A percentile compares a stretch with the other conserved stretches of the same genome.
These are phyloP conservation scores for Fusarium nanum DNA, from an alignment of 2,329 filamentous ascomycete species.

Conservation along the genomic window DNA sequence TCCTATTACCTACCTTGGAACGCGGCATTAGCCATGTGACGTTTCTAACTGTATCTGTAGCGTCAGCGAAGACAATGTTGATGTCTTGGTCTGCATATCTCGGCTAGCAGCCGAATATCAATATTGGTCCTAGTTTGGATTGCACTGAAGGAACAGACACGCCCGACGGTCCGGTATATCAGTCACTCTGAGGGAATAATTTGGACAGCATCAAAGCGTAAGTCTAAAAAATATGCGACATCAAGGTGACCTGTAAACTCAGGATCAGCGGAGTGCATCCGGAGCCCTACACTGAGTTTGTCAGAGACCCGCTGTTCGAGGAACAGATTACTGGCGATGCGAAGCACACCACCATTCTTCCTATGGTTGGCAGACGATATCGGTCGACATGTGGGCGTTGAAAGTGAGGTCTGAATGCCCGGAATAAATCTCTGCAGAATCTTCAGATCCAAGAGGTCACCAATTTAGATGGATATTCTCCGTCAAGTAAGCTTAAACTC, in stretches of 20 bases:
- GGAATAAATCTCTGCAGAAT: not conserved
- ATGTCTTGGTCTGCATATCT: constrained; percentile 19
- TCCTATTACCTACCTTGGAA: not conserved
- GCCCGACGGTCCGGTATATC: not conserved
- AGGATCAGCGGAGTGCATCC: not conserved
- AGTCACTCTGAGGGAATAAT: not conserved
- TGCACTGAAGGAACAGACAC: not conserved
- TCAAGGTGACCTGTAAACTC: not conserved
- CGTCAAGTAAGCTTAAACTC: not conserved
- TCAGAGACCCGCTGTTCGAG: not conserved
- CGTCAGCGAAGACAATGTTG: not conserved
- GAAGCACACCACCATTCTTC: too few relatives aligned
- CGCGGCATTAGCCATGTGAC: not conserved
- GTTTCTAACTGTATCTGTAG: not conserved
- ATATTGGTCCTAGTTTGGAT: not conserved
- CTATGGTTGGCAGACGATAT: not conserved
- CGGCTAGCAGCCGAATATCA: not conserved
- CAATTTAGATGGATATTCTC: not conserved
- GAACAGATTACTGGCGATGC: not conserved
- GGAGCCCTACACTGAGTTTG: not conserved
- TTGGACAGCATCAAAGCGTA: constrained; percentile 4
- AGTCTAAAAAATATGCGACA: not conserved
- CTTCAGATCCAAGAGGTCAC: not conserved
- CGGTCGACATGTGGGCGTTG: not conserved
- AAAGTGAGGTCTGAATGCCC: not conserved